Evolutionary conservation across 805 yeast genomes (phyloP), one percentile per base, ranked within the genome.

Genomic region (Candida quercuum): DNA sequence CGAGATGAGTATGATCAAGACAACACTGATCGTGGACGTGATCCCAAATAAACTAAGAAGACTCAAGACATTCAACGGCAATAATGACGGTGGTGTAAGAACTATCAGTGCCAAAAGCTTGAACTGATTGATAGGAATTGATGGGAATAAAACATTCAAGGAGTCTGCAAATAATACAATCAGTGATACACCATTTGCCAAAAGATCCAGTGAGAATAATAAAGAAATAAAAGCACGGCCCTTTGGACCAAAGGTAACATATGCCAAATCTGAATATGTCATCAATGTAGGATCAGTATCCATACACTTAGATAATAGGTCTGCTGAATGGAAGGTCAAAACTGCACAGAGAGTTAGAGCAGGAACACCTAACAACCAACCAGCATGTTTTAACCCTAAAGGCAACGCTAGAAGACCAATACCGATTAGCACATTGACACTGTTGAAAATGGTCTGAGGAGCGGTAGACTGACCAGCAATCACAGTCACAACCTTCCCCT

Each of bases 191-290:
- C 95, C 89, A 31, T 83, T 81, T 3, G 91, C 95, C 39, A 84
- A 48, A 31, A 88, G 67, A 51, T 88, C 96, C 29, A 85, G 48
- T 1, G 91, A 80, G 54, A 88, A 87, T 12, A 87, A 53, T 12
- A 79, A 47, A 2, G 95, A 84, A 23, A 88, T 83, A 25, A 82
- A 57, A 4, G 85, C 66, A 50, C 95, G 73, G 3, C 93, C 95
- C 23, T 66, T 67, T 3, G 82, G 65, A 1, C 96, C 96, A 54
- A 81, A 86, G 0, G 89, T 84, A n/a, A 86, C 85, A 50, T 76
- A 81, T 4, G 94, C 95, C 34, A 88, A 67, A 62, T 88, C 96
- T 0, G 95, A 94, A 57, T 87, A 88, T 0, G 96, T 84, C 69
- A 82, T 78, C 37, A 87, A 62, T 0, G 93, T 80, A 13, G 74